Percentiles rank a stretch among this genome's conserved stretches.
Conservation (phyloP, 1,284 basidiomycete species). For the Malassezia psittaci region DNA sequence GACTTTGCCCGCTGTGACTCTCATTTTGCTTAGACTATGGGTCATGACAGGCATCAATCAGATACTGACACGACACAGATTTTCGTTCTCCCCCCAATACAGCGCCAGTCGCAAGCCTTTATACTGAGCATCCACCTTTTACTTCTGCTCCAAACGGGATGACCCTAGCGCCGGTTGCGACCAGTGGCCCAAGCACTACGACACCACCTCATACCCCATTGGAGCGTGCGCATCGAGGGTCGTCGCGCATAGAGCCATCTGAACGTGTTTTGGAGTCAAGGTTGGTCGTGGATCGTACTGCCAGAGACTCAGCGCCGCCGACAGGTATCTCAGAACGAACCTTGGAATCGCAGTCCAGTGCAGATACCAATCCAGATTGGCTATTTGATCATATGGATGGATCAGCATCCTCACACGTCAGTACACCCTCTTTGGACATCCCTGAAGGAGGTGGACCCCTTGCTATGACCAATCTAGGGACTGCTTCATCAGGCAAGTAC, state of each 20-base stretch:
- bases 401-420: neutral
- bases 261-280: too few relatives aligned
- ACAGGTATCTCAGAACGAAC: conserved; percentile 2
- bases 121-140: too few relatives aligned
- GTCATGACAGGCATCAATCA: neutral
- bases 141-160: neutral
- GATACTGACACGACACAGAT: conserved; percentile 2
- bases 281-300: too few relatives aligned
- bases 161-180: neutral
- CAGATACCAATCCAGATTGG: conserved; percentile 3
- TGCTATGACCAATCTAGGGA: neutral
- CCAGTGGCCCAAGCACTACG: neutral
- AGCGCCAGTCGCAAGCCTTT: neutral
- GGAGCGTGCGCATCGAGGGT: neutral
- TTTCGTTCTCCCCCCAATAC: neutral
- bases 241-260: neutral
- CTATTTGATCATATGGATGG: neutral
- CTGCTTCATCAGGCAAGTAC: neutral
- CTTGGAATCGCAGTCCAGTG: conserved; percentile 2
- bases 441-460: neutral
- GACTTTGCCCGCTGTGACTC: too few relatives aligned
- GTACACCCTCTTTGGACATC: neutral
- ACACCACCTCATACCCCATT: neutral
- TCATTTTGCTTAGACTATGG: too few relatives aligned
- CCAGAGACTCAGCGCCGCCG: neutral